These are phyloP conservation scores for Pichia sorboxylosa DNA, from an alignment of 1,139 yeast species.

Conservation along the genomic window DNA sequence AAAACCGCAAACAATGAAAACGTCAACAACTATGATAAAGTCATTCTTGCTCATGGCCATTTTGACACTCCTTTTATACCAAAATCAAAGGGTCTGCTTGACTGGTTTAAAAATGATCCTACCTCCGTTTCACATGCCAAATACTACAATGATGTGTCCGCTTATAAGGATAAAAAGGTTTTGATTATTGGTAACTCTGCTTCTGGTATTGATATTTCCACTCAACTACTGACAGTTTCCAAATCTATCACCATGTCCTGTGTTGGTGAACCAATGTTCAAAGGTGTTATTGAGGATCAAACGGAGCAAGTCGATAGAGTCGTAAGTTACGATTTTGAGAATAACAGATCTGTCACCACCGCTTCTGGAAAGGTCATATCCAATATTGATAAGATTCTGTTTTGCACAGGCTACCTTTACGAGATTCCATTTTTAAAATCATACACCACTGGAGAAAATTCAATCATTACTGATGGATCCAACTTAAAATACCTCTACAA, in stretches of 20 bases:
- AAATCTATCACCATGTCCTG: conserved; percentile 30
- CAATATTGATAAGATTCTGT: conserved; percentile 31
- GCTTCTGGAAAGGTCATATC: conserved; percentile 21
- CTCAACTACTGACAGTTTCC: conserved; percentile 32
- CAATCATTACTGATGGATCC: conserved; percentile 26
- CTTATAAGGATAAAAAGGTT: conserved; percentile 30
- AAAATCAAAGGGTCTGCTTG: conserved; percentile 29
- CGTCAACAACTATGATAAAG: conserved; percentile 28
- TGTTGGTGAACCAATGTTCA: conserved; percentile 22
- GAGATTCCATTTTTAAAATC: conserved; percentile 32
- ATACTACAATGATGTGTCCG: conserved; percentile 27
- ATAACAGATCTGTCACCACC: conserved; percentile 24
- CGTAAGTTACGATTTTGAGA: conserved; percentile 20
- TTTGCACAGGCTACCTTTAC: conserved; percentile 40
- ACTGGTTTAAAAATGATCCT: conserved; percentile 28
- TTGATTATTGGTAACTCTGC: conserved; percentile 37
- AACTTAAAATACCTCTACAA: conserved; percentile 29
- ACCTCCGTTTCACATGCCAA: conserved; percentile 33
- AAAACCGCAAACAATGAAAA: conserved; percentile 8
- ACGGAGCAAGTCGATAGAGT: conserved; percentile 27
- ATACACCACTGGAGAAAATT: conserved; percentile 20
- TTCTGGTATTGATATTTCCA: conserved; percentile 37
- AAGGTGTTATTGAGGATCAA: conserved; percentile 24
- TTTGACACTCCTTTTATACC: conserved; percentile 36
- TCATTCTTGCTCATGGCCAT: conserved; percentile 40